Evolutionary conservation across 192 early-diverging fungal genomes (phyloP).

Genomic region (Mortierella alpina): DNA sequence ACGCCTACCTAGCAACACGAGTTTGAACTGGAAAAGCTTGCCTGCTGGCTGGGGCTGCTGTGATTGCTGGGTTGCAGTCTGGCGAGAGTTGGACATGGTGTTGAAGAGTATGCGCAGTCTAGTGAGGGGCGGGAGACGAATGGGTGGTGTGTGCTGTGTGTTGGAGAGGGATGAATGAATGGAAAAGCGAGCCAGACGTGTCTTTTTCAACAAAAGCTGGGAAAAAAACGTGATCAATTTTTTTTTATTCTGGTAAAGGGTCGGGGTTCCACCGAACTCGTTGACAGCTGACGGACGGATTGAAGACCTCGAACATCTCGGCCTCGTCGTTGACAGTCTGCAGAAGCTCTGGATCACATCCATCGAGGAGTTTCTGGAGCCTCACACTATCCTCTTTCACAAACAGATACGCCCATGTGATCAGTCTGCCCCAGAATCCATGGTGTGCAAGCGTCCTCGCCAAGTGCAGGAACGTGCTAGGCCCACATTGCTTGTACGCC

Average conservation of each 20-base stretch:
- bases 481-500: conserved; percentile 31
- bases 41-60: conserved; percentile 54
- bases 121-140: not conserved
- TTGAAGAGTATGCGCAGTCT: not conserved
- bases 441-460: conserved; percentile 33
- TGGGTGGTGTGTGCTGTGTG: not conserved
- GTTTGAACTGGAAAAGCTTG: conserved; percentile 91
- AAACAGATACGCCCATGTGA: conserved; percentile 41
- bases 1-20: conserved; percentile 88
- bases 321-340: conserved; percentile 49
- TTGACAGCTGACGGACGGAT: conserved; percentile 29
- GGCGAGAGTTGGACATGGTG: conserved; percentile 46
- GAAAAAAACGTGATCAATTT: not conserved
- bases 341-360: conserved; percentile 4
- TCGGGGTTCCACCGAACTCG: conserved; percentile 18
- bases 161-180: not conserved
- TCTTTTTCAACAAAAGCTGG: not conserved
- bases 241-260: conserved; percentile 1
- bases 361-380: conserved; percentile 11
- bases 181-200: not conserved
- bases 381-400: conserved; percentile 30
- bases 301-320: conserved; percentile 54
- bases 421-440: conserved; percentile 45
- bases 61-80: conserved; percentile 6
- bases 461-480: conserved; percentile 17